Base-by-base conservation (phyloP, 495 filamentous ascomycete species). In the Jackrogersella minutella region DNA sequence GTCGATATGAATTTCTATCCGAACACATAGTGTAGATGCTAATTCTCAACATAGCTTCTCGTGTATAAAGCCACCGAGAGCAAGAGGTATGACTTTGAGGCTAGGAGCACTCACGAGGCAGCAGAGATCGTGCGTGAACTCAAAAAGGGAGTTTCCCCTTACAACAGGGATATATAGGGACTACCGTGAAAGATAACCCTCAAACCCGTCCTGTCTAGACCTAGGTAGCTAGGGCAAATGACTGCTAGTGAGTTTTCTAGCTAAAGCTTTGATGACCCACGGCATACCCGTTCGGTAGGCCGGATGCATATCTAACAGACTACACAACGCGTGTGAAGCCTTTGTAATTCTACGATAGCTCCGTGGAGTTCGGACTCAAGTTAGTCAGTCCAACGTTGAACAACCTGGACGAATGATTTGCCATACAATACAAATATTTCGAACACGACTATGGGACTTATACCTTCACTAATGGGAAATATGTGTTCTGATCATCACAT, bases 21-120 rank as follows among this genome's bases (percentile, higher is more conserved):
- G 43, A 17, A 22, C n/a, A 21, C 16, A 14, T 57, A 34, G 21
- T 22, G 43, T 30, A 37, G 17, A 43, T 58, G 31, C 64, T 76
- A 62, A 68, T 66, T 30, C 9, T 17, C 0, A 21, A 16, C 11
- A 22, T 58, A 86, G 86, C 82, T 96, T 5, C 83, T 94, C 44
- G 89, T 96, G 26, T 90, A 89, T 58, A 88, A 90, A 64, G 91
- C 88, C 37, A 89, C 90, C 16, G 93, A 97, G 75, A 91, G 88
- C 69, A 98, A 99, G 81, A 81, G 93, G 64, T 99, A 99, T 79
- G 95, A 99, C 72, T 99, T 98, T 79, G 94, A 98, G 76, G 91
- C 94, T 11, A 86, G 84, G 62, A 93, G 84, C 70, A 80, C 83
- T 1, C 85, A 86, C 26, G 92, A 96, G 72, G 94, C 94, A n/a